phyloP scores from a whole-genome alignment of 768 basidiomycete genomes.

The Tylopilus intermedius region DNA sequence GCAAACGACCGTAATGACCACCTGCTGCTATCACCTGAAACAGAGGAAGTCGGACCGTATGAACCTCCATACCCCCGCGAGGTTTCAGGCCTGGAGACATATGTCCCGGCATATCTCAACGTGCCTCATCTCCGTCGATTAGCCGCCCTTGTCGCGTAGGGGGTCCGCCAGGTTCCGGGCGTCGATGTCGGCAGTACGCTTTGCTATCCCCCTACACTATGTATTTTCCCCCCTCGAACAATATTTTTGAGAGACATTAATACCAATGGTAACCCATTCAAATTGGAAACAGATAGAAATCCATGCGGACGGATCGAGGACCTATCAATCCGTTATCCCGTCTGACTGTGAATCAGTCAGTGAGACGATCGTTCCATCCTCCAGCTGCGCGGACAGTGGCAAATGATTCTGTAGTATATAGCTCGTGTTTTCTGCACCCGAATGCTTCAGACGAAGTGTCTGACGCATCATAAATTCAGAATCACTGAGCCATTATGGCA shows the following conservation, averaged over 20 bases:
- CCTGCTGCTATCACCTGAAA: conserved; percentile 90
- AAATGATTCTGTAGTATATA: conserved; percentile 44
- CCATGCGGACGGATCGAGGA: not conserved
- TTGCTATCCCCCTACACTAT: conserved; percentile 18
- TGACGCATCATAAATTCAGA: conserved; percentile 29
- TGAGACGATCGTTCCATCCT: conserved; percentile 43
- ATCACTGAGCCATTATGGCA: not conserved
- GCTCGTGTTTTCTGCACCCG: conserved; percentile 22
- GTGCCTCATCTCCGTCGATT: conserved; percentile 84
- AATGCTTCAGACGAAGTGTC: conserved; percentile 39
- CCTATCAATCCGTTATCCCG: not conserved
- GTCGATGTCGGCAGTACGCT: not conserved
- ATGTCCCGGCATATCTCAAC: conserved; percentile 87
- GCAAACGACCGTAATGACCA: conserved; percentile 97
- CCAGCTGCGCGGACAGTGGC: conserved; percentile 44
- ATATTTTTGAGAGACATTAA: not conserved
- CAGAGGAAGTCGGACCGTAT: conserved; percentile 94
- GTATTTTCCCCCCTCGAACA: conserved; percentile 4
- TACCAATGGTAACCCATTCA: not conserved
- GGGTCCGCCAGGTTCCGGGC: too few species aligned
- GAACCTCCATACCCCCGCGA: conserved; percentile 92
- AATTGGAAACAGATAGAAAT: not conserved
- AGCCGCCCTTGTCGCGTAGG: conserved; percentile 74
- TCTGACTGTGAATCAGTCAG: conserved; percentile 9
- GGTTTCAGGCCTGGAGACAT: conserved; percentile 93